Percentiles rank a stretch among this genome's conserved stretches.
Evolutionary conservation across 192 early-diverging fungal species (phyloP).

Genomic region (Backusella luteola): DNA sequence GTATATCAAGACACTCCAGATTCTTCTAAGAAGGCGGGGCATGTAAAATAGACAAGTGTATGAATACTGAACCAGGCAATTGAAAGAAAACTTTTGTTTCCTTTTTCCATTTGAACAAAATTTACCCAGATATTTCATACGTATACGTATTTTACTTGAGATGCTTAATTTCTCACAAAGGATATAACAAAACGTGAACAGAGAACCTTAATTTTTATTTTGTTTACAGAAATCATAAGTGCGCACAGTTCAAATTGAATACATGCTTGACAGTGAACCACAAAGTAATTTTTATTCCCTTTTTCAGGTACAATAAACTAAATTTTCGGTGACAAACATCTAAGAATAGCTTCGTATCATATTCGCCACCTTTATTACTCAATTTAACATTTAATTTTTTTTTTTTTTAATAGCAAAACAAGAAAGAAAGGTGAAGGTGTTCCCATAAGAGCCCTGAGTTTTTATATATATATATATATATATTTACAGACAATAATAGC

Average conservation of each 20-base stretch:
- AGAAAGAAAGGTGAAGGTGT: background rate
- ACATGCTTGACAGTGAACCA: background rate
- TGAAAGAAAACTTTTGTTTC: too few species aligned
- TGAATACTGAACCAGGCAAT: too few species aligned
- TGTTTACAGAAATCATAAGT: background rate
- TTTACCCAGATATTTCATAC: background rate
- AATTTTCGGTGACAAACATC: background rate
- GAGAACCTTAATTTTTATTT: background rate
- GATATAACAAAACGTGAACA: background rate
- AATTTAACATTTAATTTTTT: background rate
- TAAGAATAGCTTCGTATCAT: background rate
- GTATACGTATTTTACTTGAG: background rate
- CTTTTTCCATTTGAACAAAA: background rate
- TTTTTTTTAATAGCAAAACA: background rate
- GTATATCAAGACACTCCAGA: background rate
- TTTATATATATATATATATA: too few species aligned
- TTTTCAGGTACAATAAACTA: background rate
- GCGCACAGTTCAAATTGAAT: background rate
- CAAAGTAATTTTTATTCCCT: background rate
- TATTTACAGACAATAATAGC: background rate
- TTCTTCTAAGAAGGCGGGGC: background rate
- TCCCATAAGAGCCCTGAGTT: background rate
- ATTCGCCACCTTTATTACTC: background rate
- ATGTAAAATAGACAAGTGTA: background rate
- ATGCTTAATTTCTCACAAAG: background rate